Conservation (phyloP, 2,329 filamentous ascomycete genomes). For the Alternaria sp. region DNA sequence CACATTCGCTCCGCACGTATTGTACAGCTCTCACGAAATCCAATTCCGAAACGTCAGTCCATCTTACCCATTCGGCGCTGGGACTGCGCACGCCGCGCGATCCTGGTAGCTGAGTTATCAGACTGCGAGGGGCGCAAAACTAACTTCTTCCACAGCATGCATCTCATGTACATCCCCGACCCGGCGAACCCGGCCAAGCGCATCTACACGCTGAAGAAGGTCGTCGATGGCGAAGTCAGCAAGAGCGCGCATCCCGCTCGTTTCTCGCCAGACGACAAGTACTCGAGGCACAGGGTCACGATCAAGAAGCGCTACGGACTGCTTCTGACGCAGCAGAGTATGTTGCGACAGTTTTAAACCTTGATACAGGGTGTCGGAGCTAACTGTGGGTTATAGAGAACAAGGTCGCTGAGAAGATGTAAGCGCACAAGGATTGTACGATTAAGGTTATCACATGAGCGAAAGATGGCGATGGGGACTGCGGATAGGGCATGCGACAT, state of each 20-base stretch:
- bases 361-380: background rate
- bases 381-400: slow-evolving; percentile 30
- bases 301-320: slow-evolving; percentile 93
- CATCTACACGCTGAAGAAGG: slow-evolving; percentile 94
- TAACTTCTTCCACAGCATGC: slow-evolving; percentile 58
- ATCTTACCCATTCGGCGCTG: background rate
- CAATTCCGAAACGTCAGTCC: slow-evolving; percentile 15
- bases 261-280: slow-evolving; percentile 99
- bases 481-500: background rate
- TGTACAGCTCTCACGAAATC: background rate
- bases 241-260: slow-evolving; percentile 95
- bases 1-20: slow-evolving; percentile 2
- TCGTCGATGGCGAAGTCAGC: slow-evolving; percentile 80
- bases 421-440: background rate
- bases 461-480: background rate
- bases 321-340: slow-evolving; percentile 81
- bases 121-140: background rate
- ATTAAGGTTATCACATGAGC: background rate
- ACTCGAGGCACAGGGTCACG: slow-evolving; percentile 90
- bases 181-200: slow-evolving; percentile 74
- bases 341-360: slow-evolving; percentile 10
- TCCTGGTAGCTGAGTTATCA: background rate
- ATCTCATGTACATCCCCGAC: slow-evolving; percentile 88
- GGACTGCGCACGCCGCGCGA: background rate
- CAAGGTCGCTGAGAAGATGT: slow-evolving; percentile 36